Percentiles rank a stretch among this genome's conserved stretches.
Evolutionary conservation across 805 yeast species (phyloP).

Genomic region (Helenozyma rhizophorensis): DNA sequence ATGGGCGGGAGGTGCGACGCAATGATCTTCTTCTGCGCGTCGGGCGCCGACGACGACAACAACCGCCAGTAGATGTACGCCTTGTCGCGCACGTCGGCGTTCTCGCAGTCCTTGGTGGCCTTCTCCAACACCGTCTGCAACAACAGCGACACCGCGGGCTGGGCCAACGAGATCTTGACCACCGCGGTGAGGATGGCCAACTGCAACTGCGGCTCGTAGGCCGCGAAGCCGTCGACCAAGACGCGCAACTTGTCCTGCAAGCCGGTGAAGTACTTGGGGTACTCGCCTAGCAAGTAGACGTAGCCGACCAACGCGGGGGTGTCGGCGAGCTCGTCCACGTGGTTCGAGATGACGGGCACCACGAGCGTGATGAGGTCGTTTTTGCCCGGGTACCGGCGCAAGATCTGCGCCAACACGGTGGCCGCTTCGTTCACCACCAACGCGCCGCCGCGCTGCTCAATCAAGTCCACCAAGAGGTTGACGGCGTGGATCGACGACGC

Average conservation of each 20-base stretch:
- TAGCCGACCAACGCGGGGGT: slow-evolving; percentile 54
- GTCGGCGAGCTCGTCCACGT: slow-evolving; percentile 44
- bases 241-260: slow-evolving; percentile 43
- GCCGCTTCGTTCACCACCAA: slow-evolving; percentile 58
- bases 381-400: slow-evolving; percentile 60
- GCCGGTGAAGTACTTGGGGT: slow-evolving; percentile 55
- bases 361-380: slow-evolving; percentile 46
- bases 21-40: slow-evolving; percentile 49
- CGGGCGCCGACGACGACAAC: slow-evolving; percentile 44
- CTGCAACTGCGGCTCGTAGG: slow-evolving; percentile 59
- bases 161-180: slow-evolving; percentile 47
- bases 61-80: slow-evolving; percentile 80
- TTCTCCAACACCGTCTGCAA: slow-evolving; percentile 58
- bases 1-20: slow-evolving; percentile 66
- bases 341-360: slow-evolving; percentile 50
- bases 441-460: slow-evolving; percentile 60
- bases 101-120: slow-evolving; percentile 62
- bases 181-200: slow-evolving; percentile 55
- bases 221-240: slow-evolving; percentile 50
- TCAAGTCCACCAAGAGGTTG: slow-evolving; percentile 54
- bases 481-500: slow-evolving; percentile 52
- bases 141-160: slow-evolving; percentile 28
- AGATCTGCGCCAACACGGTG: slow-evolving; percentile 56
- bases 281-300: slow-evolving; percentile 71
- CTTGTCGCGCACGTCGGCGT: slow-evolving; percentile 75